Percentiles rank a stretch among this genome's conserved stretches.
Evolutionary conservation across 106 monocot species (phyloP).

Genomic region (Phalaenopsis equestris): DNA sequence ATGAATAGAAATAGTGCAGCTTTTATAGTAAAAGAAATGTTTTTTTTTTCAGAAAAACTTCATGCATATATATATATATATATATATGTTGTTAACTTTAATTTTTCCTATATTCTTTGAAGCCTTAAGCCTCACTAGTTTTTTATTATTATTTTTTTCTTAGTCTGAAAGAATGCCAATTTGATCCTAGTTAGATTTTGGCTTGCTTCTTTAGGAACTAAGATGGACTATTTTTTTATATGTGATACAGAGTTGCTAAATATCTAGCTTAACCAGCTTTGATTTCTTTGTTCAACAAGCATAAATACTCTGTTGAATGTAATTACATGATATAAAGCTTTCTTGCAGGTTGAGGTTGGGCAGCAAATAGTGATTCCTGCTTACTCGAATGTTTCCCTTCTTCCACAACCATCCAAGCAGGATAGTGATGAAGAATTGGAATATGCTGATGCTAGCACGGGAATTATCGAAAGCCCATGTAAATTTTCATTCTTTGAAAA

Average conservation of each 20-base stretch:
- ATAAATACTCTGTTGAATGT: not conserved
- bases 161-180: not conserved
- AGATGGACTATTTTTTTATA: not conserved
- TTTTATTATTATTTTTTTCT: no score
- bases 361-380: constrained; percentile 58
- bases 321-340: not conserved
- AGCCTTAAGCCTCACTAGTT: not conserved
- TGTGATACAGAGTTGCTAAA: not conserved
- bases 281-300: not conserved
- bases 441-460: constrained; percentile 73
- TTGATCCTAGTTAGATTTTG: not conserved
- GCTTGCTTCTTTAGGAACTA: not conserved
- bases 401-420: constrained; percentile 76
- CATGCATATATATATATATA: not conserved
- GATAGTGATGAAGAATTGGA: constrained; percentile 99
- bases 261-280: not conserved
- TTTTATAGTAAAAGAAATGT: no score
- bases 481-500: constrained; percentile 14
- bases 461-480: constrained; percentile 66
- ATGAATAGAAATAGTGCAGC: no score
- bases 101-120: not conserved
- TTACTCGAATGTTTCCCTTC: constrained; percentile 88
- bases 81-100: not conserved
- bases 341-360: constrained; percentile 81
- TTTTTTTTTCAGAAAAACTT: no score